Evolutionary conservation across 257 asterid species (phyloP), one percentile per base, ranked within the genome.

Genomic region (Penstemon eatonii): DNA sequence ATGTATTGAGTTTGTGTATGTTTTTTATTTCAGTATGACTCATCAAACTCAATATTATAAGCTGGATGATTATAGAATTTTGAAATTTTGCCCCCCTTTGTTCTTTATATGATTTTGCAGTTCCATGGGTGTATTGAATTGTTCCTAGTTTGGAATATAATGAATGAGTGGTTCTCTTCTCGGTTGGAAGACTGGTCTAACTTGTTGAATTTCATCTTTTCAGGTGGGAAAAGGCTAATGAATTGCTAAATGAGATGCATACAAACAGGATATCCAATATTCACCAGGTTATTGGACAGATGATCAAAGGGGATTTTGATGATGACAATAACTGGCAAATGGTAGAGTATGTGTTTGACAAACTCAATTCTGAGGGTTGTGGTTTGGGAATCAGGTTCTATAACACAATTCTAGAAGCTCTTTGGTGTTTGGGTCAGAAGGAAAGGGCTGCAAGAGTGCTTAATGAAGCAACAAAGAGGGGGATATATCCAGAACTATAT

Each of bases 351-450:
- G 92, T 86, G 54, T 88, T 93, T 67, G 96, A 93, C 81, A 90
- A 90, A 79, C 96, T 93, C 65, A 86, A 73, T 49, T 86, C 93
- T 38, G 96, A 90, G 86, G 98, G 98, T 13, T 84, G 97, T 76
- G 83, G 93, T 64, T 79, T 85, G 56, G 92, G 93, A 70, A 82
- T 90, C 83, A 88, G 92, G 76, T 90, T 92, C 75, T 90, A 78
- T 69, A 90, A 86, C 81, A 64, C 95, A 10, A 78, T 92, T 73
- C 73, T 92, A 63, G 98, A 90, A 78, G 96, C 98, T 58, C 96
- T 92, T 77, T 92, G 98, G 98, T 85, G 91, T 79, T 83, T 92
- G 64, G 95, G 95, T 67, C 98, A 92, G 84, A 90, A 82, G 83
- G 90, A 90, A 83, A 84, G 98, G 82, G 96, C 97, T 67, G 89